Evolutionary conservation across 2,329 filamentous ascomycete genomes (phyloP), one percentile per base, ranked within the genome.

Genomic region (Fusarium sp.): DNA sequence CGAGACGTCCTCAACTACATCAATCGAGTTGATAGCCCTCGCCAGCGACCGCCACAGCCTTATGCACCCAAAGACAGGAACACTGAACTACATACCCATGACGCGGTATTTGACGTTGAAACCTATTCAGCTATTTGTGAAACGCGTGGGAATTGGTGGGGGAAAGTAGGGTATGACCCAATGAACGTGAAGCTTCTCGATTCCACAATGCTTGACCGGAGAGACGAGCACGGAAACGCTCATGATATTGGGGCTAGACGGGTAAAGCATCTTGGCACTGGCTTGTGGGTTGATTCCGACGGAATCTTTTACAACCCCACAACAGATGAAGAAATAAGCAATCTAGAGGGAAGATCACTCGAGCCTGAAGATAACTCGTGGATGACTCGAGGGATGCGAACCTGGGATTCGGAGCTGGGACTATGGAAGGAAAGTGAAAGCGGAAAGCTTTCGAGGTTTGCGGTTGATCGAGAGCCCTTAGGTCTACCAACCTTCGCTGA

Each of bases 371-470:
- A 47, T 6, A 29, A 58, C 16, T 47, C 59, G 18, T 64, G 59
- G 62, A 13, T 18, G 10, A 24, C 35, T 3, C 38, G 29, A 41
- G 43, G 44, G 6, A 26, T 43, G 11, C 29, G 47, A 12, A 57
- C 16, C 3, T 65, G 59, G 59, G 28, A 65, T 20, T 37, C 39
- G 21, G 37, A 53, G 7, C 20, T 23, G 6, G 59, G 62, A 1
- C 62, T 64, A 15, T 65, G 59, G 62, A 58, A n/a, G 20, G 42
- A 64, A 29, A 2, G 5, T 15, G 29, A 35, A 28, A 50, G 7
- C 11, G 29, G 46, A 8, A 41, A 28, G 4, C 29, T 59, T 7
- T 18, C 29, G n/a, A 64, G 26, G 21, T 64, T 63, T 15, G 35
- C 52, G 1, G 13, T 47, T n/a, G 52, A 65, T 39, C 47, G 39